These are phyloP conservation scores for Amylostereum areolatum DNA, from an alignment of 1,284 basidiomycete genomes.

Conservation along the genomic window DNA sequence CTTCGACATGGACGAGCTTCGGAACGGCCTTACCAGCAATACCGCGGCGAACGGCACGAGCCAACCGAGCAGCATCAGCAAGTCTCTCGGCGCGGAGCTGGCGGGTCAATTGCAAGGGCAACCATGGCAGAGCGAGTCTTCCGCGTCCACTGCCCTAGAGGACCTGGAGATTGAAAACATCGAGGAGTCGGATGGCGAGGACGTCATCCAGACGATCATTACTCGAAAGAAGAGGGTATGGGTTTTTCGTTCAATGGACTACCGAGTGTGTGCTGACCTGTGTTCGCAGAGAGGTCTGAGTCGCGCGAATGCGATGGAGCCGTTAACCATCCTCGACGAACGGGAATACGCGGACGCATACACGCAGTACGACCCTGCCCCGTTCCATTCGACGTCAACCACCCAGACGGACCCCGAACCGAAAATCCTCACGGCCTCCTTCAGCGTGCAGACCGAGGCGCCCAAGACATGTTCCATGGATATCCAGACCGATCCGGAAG, in stretches of 20 bases:
- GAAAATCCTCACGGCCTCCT: constrained; percentile 14
- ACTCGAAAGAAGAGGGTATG: constrained; percentile 69
- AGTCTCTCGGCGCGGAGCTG: constrained; percentile 80
- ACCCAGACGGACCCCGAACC: constrained; percentile 34
- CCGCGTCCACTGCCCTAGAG: constrained; percentile 14
- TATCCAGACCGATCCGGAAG: constrained; percentile 32
- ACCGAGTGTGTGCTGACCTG: constrained; percentile 1
- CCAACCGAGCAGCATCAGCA: constrained; percentile 59
- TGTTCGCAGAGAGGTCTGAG: constrained; percentile 54
- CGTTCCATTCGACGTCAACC: constrained; percentile 33
- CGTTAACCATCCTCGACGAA: constrained; percentile 53
- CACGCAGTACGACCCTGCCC: constrained; percentile 56
- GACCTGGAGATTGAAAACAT: constrained; percentile 29
- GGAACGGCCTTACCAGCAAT: constrained; percentile 71
- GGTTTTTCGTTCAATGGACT: constrained; percentile 6
- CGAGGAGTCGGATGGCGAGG: constrained; percentile 62
- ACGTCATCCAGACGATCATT: constrained; percentile 77
- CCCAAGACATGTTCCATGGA: constrained; percentile 23
- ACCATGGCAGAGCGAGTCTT: constrained; percentile 4
- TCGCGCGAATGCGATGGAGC: constrained; percentile 46
- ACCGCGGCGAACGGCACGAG: constrained; percentile 32
- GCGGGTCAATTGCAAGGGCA: constrained; percentile 44
- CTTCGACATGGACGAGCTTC: constrained; percentile 86
- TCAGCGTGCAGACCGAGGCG: constrained; percentile 25
- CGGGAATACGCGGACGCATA: constrained; percentile 67